Conservation (phyloP, 108 stramenopile genomes). For the Nitzschia sp. region DNA sequence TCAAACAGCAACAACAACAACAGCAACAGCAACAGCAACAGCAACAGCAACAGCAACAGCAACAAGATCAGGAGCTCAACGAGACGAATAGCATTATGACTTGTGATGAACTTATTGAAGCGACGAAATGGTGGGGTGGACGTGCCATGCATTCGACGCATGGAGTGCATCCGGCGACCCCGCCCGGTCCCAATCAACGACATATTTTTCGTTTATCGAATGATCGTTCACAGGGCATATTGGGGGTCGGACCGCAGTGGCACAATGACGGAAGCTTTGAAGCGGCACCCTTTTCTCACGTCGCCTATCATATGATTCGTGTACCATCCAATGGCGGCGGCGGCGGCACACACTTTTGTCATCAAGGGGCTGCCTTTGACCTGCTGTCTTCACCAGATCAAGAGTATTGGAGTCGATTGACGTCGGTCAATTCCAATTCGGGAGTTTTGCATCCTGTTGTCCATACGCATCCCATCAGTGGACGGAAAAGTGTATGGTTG, state of each 20-base stretch:
- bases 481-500: not conserved
- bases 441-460: not conserved
- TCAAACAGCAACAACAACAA: no score
- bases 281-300: not conserved
- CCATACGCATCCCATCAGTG: not conserved
- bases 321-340: not conserved
- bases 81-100: no score
- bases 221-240: not conserved
- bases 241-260: not conserved
- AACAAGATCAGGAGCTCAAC: not conserved
- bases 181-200: not conserved
- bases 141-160: not conserved
- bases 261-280: not conserved
- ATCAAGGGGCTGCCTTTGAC: not conserved
- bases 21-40: no score
- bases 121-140: not conserved
- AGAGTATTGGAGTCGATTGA: not conserved
- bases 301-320: not conserved
- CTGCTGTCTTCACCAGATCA: not conserved
- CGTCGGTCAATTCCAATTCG: not conserved
- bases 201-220: not conserved
- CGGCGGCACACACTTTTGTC: not conserved
- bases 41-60: no score
- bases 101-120: not conserved
- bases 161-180: not conserved